Evolutionary conservation across 139 green algal genomes (phyloP), one percentile per base, ranked within the genome.

Genomic region (Coccomyxa sp.): DNA sequence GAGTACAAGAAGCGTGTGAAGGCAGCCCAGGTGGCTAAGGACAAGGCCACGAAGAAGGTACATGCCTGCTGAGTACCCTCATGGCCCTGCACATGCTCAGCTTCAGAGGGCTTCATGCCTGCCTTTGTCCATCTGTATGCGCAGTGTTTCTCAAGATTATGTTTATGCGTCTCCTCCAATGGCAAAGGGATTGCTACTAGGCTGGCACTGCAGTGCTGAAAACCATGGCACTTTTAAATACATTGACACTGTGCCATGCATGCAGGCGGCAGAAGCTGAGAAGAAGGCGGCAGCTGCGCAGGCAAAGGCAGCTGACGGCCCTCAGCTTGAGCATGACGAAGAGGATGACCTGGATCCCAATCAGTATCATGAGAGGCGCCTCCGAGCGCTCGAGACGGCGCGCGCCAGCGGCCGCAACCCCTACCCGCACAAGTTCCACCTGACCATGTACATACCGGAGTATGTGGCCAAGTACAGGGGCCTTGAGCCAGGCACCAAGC

Each of bases 401-500:
- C 97, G 97, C 88, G 90, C 85, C 9, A 84, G 82, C 27, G 95
- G 95, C 36, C 78, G 88, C 68, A 97, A 98, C 88, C 94, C 95
- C 2, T 99, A 99, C 86, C 97, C 97, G 0, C 97, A 99, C 92
- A 99, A 99, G 92, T 99, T 98, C 39, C 22, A 87, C 33, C 83
- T 82, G n/a, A 82, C 79, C 34, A 82, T 79, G 37, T 40, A 64
- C 33, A 70, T 99, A 68, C 90, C 91, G 0, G 90, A 95, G 10
- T 98, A 91, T 80, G 85, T 98, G 37, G 86, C 78, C 0, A 89
- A 97, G 86, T 98, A 94, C 78, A 39, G 58, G 7, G 39, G 12
- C 44, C 69, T 98, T 70, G 88, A 92, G 68, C 70, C 87, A 12
- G 94, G 91, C 7, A 35, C 81, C 50, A 90, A 96, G 76, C 68